Conservation (phyloP, 2,329 filamentous ascomycete species). For the Apiospora phragmitis region DNA sequence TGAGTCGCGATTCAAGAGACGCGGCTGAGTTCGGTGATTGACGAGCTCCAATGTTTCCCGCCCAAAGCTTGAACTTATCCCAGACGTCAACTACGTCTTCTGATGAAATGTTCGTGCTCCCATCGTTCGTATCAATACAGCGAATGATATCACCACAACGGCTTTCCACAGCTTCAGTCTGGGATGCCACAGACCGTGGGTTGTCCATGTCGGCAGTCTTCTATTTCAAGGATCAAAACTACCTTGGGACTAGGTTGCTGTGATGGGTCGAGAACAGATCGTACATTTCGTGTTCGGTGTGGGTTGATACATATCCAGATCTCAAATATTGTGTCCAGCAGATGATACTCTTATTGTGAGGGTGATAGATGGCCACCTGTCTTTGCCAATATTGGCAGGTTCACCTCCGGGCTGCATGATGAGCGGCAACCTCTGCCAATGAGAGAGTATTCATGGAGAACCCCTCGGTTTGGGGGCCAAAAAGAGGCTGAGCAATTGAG, state of each 20-base stretch:
- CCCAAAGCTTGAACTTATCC: conserved; percentile 20
- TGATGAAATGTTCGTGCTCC: not conserved
- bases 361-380: not conserved
- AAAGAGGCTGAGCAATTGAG: not conserved
- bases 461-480: not conserved
- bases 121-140: not conserved
- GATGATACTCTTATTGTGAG: not conserved
- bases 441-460: not conserved
- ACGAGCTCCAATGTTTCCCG: conserved; percentile 16
- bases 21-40: not conserved
- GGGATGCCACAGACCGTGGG: not conserved
- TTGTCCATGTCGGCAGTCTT: not conserved
- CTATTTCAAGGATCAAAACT: not conserved
- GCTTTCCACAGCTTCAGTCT: not conserved
- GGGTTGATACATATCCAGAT: not conserved
- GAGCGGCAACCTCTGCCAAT: not conserved
- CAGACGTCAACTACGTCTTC: conserved; percentile 7
- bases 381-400: not conserved
- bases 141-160: not conserved
- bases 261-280: not conserved
- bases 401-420: not conserved
- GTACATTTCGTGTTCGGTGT: not conserved
- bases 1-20: conserved; percentile 17
- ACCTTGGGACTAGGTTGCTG: not conserved
- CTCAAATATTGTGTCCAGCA: not conserved